Evolutionary conservation across 1,139 yeast species (phyloP), one percentile per base, ranked within the genome.

Genomic region (Pneumocystis sp.): DNA sequence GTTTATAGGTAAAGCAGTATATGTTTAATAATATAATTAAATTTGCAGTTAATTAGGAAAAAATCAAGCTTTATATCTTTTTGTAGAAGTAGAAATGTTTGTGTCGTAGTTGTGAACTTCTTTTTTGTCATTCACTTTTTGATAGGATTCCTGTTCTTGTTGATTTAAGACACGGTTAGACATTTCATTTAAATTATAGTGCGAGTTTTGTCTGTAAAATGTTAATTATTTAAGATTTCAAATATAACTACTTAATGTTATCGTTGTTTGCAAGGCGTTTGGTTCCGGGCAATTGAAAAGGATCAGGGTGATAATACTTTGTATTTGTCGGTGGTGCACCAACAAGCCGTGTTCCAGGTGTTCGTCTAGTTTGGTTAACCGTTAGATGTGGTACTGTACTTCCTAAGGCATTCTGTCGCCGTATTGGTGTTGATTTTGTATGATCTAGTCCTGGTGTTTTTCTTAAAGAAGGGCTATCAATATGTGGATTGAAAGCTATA

Each of bases 361-460:
- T 25, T 25, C 21, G 31, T 50, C 25, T 50, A 25, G 29, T 50
- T 25, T 29, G 57, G 25, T 50, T 50, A 12, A 15, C 19, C 3
- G 57, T 12, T 25, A 25, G 17, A 21, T 5, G 7, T 19, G 57
- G 57, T 1, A 29, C 10, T 10, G 34, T 25, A 25, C 21, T 59
- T 59, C 17, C 40, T 21, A 31, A 21, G 19, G n/a, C n/a, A 59
- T 42, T 59, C 4, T 59, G 29, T 3, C 61, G 61, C 12, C 44
- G 29, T 39, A 59, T 59, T 21, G 61, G 61, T 3, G 61, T 59
- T 31, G 61, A 59, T 25, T 59, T 59, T 29, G 44, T 59, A 39
- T 39, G 61, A 42, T 59, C 61, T 21, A 59, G 12, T 29, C 61
- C 61, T 4, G 61, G 45, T 21, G 61, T 59, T 21, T 42, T 39